Base-by-base conservation (phyloP, 2,329 filamentous ascomycete species). In the Fusarium coicis region DNA sequence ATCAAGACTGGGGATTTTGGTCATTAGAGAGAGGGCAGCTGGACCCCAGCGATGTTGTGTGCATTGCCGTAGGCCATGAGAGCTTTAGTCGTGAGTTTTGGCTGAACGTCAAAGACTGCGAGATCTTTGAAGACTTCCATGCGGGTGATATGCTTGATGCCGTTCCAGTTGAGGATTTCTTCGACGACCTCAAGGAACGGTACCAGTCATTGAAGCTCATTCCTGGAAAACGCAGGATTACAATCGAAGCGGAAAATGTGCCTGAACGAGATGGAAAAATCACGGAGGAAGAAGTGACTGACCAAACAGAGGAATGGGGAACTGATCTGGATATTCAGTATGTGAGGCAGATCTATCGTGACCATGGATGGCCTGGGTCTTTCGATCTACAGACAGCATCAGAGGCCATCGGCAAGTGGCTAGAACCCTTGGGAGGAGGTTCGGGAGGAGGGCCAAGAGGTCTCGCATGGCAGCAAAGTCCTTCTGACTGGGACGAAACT, bases 321-420 rank as follows among this genome's bases (percentile, higher is more conserved):
- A 64, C 37, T 7, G 23, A 62, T 10, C 10, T 69, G 12, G 67
- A 70, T 19, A 21, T 46, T 3, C 65, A 69, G 28, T 55, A 50
- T n/a, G 16, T 50, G 26, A 53, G 64, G 6, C 52, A 68, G 42
- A 23, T 58, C 1, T 68, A 69, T 39, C 21, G 42, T 16, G 36
- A 52, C 5, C 23, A 54, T 14, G 53, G 47, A 2, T 69, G 65
- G 66, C 58, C 58, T 5, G 6, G 16, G 4, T 52, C 32, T 4
- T 44, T 62, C 7, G 2, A 23, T 7, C 12, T 7, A 2, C 8
- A 44, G 10, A 19, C n/a, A 5, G 26, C 56, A 26, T 34, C 16
- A 0, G 32, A 21, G n/a, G 26, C 4, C 3, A 7, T 63, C 2
- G 9, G 39, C 3, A 21, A 21, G 10, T 62, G 56, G 32, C 4